These are phyloP conservation scores for Dendrocalamus sinicus DNA, from an alignment of 176 grass and related monocot species.

Conservation along the genomic window DNA sequence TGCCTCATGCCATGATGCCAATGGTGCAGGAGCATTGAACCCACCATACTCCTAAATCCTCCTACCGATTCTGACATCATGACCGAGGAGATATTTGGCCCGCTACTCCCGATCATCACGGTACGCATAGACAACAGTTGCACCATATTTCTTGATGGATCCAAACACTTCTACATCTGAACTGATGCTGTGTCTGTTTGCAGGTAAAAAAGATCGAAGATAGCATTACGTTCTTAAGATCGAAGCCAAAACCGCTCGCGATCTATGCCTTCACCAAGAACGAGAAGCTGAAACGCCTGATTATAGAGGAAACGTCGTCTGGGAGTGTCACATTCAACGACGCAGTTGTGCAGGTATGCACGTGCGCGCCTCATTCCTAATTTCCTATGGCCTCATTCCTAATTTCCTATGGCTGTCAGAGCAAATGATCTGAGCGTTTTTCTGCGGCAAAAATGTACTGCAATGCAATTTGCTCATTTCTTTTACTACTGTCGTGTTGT, in stretches of 20 bases:
- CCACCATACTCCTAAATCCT: constrained; percentile 75
- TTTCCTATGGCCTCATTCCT: not conserved
- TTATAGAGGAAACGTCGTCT: constrained; percentile 72
- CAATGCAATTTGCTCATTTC: not conserved
- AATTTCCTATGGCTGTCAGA: not conserved
- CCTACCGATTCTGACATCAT: constrained; percentile 74
- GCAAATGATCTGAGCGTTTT: not conserved
- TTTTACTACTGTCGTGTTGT: not conserved
- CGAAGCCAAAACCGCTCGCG: constrained; percentile 70
- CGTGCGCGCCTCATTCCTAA: not conserved
- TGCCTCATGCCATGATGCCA: not conserved
- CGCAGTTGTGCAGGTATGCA: constrained; percentile 65
- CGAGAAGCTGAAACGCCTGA: constrained; percentile 57
- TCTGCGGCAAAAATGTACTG: not conserved
- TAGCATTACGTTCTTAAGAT: constrained; percentile 60
- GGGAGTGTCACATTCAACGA: constrained; percentile 81
- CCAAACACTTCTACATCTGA: not conserved
- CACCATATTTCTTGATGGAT: not conserved
- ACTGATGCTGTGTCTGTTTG: not conserved
- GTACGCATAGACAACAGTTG: constrained; percentile 8
- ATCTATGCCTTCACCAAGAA: constrained; percentile 87
- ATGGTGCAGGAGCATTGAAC: constrained; percentile 69
- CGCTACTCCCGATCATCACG: constrained; percentile 78
- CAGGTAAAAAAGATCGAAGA: constrained; percentile 89
- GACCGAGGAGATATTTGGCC: constrained; percentile 85